Base-by-base conservation (phyloP, 805 yeast species). In the Candida silvatica region DNA sequence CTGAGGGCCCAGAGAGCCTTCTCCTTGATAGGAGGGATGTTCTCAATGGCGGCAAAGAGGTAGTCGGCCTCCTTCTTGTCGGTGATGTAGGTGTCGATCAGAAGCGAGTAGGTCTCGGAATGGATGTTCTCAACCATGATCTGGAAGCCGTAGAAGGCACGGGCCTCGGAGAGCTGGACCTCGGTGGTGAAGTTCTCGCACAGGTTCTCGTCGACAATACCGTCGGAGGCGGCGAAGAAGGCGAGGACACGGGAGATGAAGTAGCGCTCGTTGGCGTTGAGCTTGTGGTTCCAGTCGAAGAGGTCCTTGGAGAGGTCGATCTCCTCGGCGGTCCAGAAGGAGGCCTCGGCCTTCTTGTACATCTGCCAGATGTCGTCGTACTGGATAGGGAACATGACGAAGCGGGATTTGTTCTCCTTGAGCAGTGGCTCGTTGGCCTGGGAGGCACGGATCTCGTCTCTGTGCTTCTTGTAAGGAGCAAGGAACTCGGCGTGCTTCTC, bases 111-210 rank as follows among this genome's bases (percentile, higher is more conserved):
- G 31, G 97, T 92, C 69, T 90, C 98, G 17, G 96, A 80, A 64
- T 90, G 98, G 56, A 90, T 92, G 72, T 92, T 90, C 69, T 90
- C 98, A 90, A 92, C 92, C 97, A 88, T 88, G 64, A 90, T 92
- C 70, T 90, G 98, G 84, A 92, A 90, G 32, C 98, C 98, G 62
- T 90, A 90, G 72, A 90, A 92, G 62, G 96, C 88, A 64, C 90
- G 88, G 52, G 97, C 98, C 69, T 90, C 98, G 38, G 98, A 92
- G 45, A 85, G 66, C 64, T 88, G 96, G 41, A 92, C 97, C 66
- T 90, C 97, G 45, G 95, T 95, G 38, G 94, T 80, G 68, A 90
- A 90, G 60, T 94, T 88, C 66, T 90, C 97, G 43, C 90, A 96
- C 59, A 90, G 74, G 66, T 90, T 90, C 69, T 90, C 98, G 59